Base-by-base conservation (phyloP, 202 grass and related monocot species). In the Setaria italica region DNA sequence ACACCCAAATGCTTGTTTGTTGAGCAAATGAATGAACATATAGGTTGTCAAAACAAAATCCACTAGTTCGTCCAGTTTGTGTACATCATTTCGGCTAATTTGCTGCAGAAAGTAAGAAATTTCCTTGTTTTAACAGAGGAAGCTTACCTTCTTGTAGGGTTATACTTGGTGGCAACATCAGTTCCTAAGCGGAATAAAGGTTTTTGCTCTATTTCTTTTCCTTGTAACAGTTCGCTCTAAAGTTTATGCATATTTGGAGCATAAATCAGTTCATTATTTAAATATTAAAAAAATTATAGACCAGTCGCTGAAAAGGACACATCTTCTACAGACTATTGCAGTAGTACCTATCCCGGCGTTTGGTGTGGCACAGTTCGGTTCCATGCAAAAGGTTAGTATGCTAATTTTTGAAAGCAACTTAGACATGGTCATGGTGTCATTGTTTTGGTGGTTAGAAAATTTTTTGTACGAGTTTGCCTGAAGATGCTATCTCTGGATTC, bases 151-250 rank as follows among this genome's bases (percentile, higher is more conserved):
- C 76, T 94, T 91, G 77, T 85, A 98, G 95, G 93, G 87, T 69
- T 91, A 90, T 89, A 95, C 88, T 80, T 95, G 91, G 93, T 98
- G 91, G 84, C 88, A 94, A 77, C 88, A 95, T 88, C 93, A 98
- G 78, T 95, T 98, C 86, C 78, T 92, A 68, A 79, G 62, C 46
- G 93, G 91, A 80, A 92, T 98, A 89, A 95, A 98, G 91, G 95
- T 98, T 74, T 72, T 74, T 79, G 13, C 15, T 66, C 58, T 85
- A 83, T 43, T 78, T 47, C 60, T 82, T 74, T 69, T 42, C 21
- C 72, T 92, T 70, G 19, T 79, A 47, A 49, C 20, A 63, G 33
- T 84, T 70, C 6, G 12, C 16, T 46, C 49, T 67, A 46, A 46
- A 46, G 43, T 46, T 10, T 46, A 69, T 70, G 62, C 19, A 32